These are phyloP conservation scores for Sporothrix euskadiensis DNA, from an alignment of 2,329 filamentous ascomycete species.

Conservation along the genomic window DNA sequence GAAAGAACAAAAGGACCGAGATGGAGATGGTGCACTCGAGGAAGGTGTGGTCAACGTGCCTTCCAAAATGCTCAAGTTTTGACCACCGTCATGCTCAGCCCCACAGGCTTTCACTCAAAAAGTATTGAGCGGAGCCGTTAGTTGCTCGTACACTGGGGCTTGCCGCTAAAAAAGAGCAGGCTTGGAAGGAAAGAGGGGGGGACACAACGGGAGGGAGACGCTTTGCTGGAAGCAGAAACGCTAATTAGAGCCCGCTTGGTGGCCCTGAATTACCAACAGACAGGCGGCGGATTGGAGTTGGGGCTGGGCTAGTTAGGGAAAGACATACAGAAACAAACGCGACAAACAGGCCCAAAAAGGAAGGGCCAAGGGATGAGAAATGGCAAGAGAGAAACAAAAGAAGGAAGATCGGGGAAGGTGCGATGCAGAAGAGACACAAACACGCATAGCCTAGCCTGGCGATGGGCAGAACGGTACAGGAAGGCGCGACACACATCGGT, in stretches of 20 bases:
- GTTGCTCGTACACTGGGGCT: constrained; percentile 15
- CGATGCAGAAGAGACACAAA: background rate
- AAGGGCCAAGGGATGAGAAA: constrained; percentile 12
- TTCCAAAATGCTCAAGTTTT: constrained; percentile 29
- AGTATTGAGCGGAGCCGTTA: constrained; percentile 21
- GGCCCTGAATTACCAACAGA: constrained; percentile 18
- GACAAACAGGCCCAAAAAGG: background rate
- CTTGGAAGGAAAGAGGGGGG: constrained; percentile 22
- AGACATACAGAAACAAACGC: background rate
- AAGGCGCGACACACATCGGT: background rate
- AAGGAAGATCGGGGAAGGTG: background rate
- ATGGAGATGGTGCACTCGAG: background rate
- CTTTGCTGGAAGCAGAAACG: constrained; percentile 15
- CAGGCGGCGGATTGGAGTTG: background rate
- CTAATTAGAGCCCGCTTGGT: constrained; percentile 5
- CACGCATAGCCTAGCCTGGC: background rate
- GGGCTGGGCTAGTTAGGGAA: background rate
- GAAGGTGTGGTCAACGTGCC: constrained; percentile 14
- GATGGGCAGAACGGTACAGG: background rate
- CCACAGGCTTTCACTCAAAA: constrained; percentile 17
- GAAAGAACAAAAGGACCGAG: constrained; percentile 17
- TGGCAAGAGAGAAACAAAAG: constrained; percentile 1
- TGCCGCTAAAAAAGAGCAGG: constrained; percentile 26
- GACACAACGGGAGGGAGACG: constrained; percentile 19
- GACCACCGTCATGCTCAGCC: constrained; percentile 30